Conservation (phyloP, 352 stramenopile species). For the Globisporangium takayamanum region DNA sequence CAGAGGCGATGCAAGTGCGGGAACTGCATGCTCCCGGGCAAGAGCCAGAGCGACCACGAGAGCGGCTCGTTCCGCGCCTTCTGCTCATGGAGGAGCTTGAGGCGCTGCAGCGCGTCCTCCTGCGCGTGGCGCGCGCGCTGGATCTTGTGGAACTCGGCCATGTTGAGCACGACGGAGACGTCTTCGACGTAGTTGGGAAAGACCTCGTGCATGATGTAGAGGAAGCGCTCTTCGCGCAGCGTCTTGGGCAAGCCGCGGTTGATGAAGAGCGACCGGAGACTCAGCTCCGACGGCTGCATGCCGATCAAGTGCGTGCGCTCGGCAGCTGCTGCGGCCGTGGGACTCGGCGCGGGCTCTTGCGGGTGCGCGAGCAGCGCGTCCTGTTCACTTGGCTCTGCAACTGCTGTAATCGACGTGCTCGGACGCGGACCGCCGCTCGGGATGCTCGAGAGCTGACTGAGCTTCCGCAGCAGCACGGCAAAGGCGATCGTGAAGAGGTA, state of each 20-base stretch:
- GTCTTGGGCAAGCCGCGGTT: constrained; percentile 67
- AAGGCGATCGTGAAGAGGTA: constrained; percentile 79
- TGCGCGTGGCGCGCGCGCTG: constrained; percentile 42
- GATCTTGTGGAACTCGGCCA: constrained; percentile 62
- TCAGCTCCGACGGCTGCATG: constrained; percentile 76
- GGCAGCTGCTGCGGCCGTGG: constrained; percentile 7
- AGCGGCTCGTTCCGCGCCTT: constrained; percentile 28
- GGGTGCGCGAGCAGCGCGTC: constrained; percentile 10
- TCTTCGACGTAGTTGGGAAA: constrained; percentile 80
- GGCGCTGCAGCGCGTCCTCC: constrained; percentile 51
- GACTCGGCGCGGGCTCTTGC: constrained; percentile 8
- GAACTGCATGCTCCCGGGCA: constrained; percentile 69
- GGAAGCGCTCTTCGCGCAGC: constrained; percentile 64
- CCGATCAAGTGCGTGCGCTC: constrained; percentile 55
- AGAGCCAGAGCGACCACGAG: constrained; percentile 60
- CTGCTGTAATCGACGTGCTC: not conserved
- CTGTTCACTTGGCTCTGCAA: constrained; percentile 8
- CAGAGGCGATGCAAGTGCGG: constrained; percentile 53
- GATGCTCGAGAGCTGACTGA: constrained; percentile 62
- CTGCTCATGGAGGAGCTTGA: constrained; percentile 44
- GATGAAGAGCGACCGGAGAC: constrained; percentile 72
- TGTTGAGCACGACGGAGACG: constrained; percentile 76
- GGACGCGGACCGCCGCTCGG: constrained; percentile 20
- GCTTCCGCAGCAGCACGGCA: constrained; percentile 54
- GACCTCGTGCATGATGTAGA: constrained; percentile 73